phyloP scores from a whole-genome alignment of 78 protist genomes.

The Planoprotostelium fungivorum region DNA sequence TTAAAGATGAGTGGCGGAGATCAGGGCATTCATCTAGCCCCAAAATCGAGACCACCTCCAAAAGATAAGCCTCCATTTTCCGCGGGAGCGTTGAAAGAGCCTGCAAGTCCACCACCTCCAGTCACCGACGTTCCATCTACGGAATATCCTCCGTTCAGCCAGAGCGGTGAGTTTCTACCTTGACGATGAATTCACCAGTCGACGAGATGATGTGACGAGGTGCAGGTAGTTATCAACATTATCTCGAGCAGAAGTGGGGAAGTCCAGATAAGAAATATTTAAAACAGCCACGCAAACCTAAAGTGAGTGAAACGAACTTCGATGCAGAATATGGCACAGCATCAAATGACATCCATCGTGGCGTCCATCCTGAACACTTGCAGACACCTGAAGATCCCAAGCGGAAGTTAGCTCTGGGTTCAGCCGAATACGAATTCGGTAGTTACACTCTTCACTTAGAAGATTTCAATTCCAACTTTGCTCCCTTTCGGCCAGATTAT shows the following conservation, averaged over 20 bases:
- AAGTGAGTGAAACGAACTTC: neutral
- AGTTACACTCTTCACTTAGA: neutral
- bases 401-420: neutral
- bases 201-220: neutral
- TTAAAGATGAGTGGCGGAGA: too few species aligned
- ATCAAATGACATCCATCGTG: neutral
- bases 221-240: neutral
- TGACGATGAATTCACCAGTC: too few species aligned
- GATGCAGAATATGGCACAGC: neutral
- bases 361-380: neutral
- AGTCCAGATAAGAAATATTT: neutral
- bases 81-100: neutral
- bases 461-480: neutral
- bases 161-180: neutral
- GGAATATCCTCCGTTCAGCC: neutral
- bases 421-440: neutral
- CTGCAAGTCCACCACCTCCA: neutral
- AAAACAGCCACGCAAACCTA: neutral
- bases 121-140: neutral
- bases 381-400: neutral
- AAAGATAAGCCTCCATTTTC: neutral
- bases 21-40: too few species aligned
- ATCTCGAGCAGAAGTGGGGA: neutral
- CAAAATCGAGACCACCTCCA: too few species aligned
- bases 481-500: neutral